phyloP scores from a whole-genome alignment of 352 stramenopile genomes.

The Phytopythium mirpurense region DNA sequence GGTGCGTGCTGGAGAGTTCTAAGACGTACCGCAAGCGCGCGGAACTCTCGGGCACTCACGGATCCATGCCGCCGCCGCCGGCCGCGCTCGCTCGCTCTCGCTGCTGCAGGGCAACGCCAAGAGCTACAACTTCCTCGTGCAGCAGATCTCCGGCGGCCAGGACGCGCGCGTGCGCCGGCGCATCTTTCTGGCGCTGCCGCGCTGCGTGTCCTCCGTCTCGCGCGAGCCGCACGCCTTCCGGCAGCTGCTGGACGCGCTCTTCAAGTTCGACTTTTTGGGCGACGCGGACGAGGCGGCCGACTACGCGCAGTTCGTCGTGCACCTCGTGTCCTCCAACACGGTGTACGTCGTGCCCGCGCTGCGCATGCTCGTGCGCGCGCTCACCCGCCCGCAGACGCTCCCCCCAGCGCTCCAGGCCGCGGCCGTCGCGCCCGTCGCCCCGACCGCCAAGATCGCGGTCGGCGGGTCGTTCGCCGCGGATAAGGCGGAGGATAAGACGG shows the following conservation, averaged over 20 bases:
- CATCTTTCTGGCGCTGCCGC: slow-evolving; percentile 67
- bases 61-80: no score
- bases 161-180: slow-evolving; percentile 47
- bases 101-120: slow-evolving; percentile 61
- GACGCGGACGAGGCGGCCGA: slow-evolving; percentile 54
- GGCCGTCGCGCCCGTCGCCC: no score
- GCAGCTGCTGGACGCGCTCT: slow-evolving; percentile 70
- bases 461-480: slow-evolving; percentile 32
- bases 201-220: slow-evolving; percentile 73
- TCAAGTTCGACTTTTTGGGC: slow-evolving; percentile 72
- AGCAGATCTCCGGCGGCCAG: slow-evolving; percentile 45
- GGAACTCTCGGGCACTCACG: no score
- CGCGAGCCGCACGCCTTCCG: slow-evolving; percentile 65
- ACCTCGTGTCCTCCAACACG: slow-evolving; percentile 80
- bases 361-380: slow-evolving; percentile 79
- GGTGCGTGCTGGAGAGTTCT: slow-evolving; percentile 13
- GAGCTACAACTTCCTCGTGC: slow-evolving; percentile 73
- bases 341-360: slow-evolving; percentile 77
- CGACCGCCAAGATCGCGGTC: slow-evolving; percentile 27
- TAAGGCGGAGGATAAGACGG: slow-evolving; percentile 9
- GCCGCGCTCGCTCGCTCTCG: no score
- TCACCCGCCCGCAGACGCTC: slow-evolving; percentile 50
- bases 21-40: no score
- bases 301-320: slow-evolving; percentile 66
- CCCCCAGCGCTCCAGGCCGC: slow-evolving; percentile 28